These are phyloP conservation scores for Metschnikowia bowlesiae DNA, from an alignment of 805 yeast genomes.

Conservation along the genomic window DNA sequence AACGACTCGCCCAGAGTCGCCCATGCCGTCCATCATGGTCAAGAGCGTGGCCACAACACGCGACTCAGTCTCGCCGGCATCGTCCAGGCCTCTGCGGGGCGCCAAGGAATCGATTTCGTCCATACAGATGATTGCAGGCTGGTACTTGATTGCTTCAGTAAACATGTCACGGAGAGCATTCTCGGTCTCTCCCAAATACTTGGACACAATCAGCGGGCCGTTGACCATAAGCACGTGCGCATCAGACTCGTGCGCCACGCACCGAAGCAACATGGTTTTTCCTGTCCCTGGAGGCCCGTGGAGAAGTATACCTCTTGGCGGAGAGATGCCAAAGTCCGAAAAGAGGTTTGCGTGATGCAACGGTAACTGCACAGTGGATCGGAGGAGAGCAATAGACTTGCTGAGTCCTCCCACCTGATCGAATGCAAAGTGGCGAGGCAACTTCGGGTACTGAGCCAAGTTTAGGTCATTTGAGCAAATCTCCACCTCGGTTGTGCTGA, in stretches of 20 bases:
- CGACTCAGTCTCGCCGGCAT: constrained; percentile 84
- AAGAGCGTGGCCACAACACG: constrained; percentile 85
- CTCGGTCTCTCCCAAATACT: constrained; percentile 93
- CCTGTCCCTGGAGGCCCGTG: constrained; percentile 99
- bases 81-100: constrained; percentile 80
- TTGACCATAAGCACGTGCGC: constrained; percentile 84
- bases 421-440: constrained; percentile 45
- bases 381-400: constrained; percentile 55
- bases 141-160: constrained; percentile 77
- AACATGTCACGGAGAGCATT: constrained; percentile 75
- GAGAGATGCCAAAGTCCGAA: constrained; percentile 79
- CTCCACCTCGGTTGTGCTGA: constrained; percentile 18
- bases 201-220: constrained; percentile 90
- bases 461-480: constrained; percentile 4
- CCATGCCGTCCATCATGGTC: constrained; percentile 77
- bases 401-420: constrained; percentile 72
- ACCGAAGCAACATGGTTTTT: constrained; percentile 79
- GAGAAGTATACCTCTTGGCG: constrained; percentile 88
- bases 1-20: constrained; percentile 59
- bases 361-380: constrained; percentile 74
- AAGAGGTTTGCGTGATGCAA: constrained; percentile 72
- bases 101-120: constrained; percentile 94
- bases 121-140: constrained; percentile 82
- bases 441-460: constrained; percentile 33
- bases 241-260: constrained; percentile 71